These are phyloP conservation scores for Russula olivacea DNA, from an alignment of 768 basidiomycete species.

Conservation along the genomic window DNA sequence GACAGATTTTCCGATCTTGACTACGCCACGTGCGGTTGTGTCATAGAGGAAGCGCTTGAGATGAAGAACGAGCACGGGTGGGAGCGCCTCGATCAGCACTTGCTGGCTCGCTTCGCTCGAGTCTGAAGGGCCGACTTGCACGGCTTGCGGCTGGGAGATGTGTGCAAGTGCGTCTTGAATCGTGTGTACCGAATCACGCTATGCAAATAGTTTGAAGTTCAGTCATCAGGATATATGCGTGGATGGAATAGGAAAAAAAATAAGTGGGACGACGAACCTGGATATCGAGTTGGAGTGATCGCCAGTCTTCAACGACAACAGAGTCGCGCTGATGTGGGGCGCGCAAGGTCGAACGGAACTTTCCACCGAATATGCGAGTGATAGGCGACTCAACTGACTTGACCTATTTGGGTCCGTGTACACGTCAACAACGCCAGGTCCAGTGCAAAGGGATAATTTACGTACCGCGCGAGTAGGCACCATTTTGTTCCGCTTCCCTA, in stretches of 20 bases:
- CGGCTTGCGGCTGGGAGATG: conserved; percentile 72
- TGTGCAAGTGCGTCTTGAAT: conserved; percentile 79
- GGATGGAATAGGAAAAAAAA: background rate
- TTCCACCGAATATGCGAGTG: conserved; percentile 89
- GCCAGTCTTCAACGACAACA: conserved; percentile 87
- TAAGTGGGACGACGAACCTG: conserved; percentile 47
- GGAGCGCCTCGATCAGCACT: conserved; percentile 74
- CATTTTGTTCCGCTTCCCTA: conserved; percentile 80
- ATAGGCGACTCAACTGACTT: conserved; percentile 83
- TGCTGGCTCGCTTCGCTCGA: conserved; percentile 69
- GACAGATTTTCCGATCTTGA: conserved; percentile 82
- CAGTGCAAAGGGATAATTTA: conserved; percentile 22
- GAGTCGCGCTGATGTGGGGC: conserved; percentile 82
- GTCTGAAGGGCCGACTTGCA: conserved; percentile 51
- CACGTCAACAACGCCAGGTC: background rate
- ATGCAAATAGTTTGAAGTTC: conserved; percentile 4
- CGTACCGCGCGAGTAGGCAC: conserved; percentile 75
- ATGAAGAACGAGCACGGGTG: conserved; percentile 80
- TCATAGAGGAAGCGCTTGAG: conserved; percentile 92
- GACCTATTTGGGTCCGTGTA: conserved; percentile 40
- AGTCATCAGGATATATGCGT: background rate
- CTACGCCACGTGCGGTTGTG: conserved; percentile 61
- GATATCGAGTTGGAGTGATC: conserved; percentile 83
- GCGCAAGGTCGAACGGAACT: conserved; percentile 77
- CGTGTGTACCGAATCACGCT: conserved; percentile 69